Base-by-base conservation (phyloP, 768 basidiomycete genomes). In the Pleurotus eryngii region DNA sequence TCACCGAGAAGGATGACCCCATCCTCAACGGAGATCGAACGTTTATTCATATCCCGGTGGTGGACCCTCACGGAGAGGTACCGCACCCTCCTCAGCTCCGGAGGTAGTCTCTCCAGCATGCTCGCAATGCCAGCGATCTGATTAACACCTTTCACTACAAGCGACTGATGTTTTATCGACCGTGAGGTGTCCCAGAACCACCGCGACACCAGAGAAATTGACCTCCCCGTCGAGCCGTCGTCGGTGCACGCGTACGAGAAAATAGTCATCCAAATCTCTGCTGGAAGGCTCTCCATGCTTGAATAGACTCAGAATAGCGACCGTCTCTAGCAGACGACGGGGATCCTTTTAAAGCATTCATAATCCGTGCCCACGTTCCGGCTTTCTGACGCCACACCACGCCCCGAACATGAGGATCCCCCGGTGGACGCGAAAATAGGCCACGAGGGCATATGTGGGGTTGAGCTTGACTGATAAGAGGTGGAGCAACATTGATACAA, bases 221-320 rank as follows among this genome's bases (percentile, higher is more conserved):
- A 64, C 8, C 73, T 69, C 4, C 72, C 75, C 4, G 74, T 74
- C 4, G 56, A 58, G 27, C 74, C 73, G 46, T 69, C 64, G 57
- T 75, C 74, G 24, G 65, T 63, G 63, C 75, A 77, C 4, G 75
- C 73, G 9, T 65, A 61, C 20, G 55, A 56, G 60, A 76, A 74
- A 12, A 74, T 70, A n/a, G 60, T 47, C 14, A 60, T 58, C 40
- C 61, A 69, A 24, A 74, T 59, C 60, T 74, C 72, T 2, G 65
- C 46, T 7, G 72, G 70, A 54, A 37, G 42, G 22, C 51, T 37
- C 42, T 54, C 51, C 51, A 54, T 54, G 51, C 18, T 39, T 17
- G 51, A 35, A 35, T 51, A 39, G 20, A 22, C 22, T 18, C 22
- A 12, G 39, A 54, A 39, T 17, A 15, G 39, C 39, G 30, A 35